phyloP scores from a whole-genome alignment of 1,284 basidiomycete species.

The Sanguinoderma infundibulare region DNA sequence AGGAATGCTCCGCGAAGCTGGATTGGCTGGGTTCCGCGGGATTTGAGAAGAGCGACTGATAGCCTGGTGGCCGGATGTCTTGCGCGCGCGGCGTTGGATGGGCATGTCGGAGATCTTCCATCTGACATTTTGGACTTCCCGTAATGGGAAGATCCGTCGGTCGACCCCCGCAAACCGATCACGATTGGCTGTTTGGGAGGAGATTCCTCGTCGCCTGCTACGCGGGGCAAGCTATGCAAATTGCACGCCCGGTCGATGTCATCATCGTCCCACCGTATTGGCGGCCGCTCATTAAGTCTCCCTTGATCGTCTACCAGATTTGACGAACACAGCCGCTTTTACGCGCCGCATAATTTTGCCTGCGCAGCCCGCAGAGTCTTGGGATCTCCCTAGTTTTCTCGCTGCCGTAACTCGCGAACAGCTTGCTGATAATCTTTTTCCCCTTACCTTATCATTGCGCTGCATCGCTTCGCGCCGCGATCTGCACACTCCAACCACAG shows the following conservation, averaged over 20 bases:
- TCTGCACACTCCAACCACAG: constrained; percentile 40
- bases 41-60: constrained; percentile 21
- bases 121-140: constrained; percentile 19
- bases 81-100: constrained; percentile 12
- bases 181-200: constrained; percentile 12
- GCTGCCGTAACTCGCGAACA: constrained; percentile 8
- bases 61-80: constrained; percentile 21
- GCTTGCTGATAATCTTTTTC: constrained; percentile 16
- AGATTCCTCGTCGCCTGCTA: constrained; percentile 18
- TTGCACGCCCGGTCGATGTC: constrained; percentile 12
- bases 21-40: constrained; percentile 15
- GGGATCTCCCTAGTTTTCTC: constrained; percentile 1
- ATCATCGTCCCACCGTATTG: constrained; percentile 17
- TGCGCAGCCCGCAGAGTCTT: not conserved
- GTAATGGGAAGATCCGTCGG: constrained; percentile 23
- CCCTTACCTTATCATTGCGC: not conserved
- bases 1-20: constrained; percentile 15
- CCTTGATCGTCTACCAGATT: constrained; percentile 10
- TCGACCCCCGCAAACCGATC: constrained; percentile 13
- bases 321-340: constrained; percentile 4
- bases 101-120: constrained; percentile 25
- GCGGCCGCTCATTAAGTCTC: constrained; percentile 10
- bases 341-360: not conserved
- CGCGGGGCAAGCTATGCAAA: constrained; percentile 14
- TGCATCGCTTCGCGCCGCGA: constrained; percentile 7